Percentiles rank a stretch among this genome's conserved stretches.
These are phyloP conservation scores for Elsinoe fawcettii DNA, from an alignment of 2,329 filamentous ascomycete species.

Conservation along the genomic window DNA sequence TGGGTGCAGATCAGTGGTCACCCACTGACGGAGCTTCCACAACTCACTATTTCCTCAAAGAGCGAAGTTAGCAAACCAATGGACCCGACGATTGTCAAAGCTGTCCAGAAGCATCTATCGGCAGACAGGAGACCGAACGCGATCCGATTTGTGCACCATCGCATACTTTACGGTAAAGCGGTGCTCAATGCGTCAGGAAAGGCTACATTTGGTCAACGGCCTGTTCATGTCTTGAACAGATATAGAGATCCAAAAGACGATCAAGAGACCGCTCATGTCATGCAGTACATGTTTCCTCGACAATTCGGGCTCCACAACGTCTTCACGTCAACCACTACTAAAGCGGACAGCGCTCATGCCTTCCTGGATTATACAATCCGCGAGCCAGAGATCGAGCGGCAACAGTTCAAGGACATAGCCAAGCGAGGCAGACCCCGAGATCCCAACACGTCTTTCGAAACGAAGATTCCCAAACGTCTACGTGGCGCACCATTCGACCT, in stretches of 20 bases:
- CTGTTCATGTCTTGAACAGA: slow-evolving; percentile 78
- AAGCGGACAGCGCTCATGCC: slow-evolving; percentile 58
- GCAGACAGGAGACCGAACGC: slow-evolving; percentile 38
- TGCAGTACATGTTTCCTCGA: slow-evolving; percentile 90
- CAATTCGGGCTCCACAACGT: slow-evolving; percentile 89
- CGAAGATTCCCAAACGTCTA: slow-evolving; percentile 55
- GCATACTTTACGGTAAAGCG: slow-evolving; percentile 78
- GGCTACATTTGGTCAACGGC: slow-evolving; percentile 66
- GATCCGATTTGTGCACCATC: slow-evolving; percentile 69
- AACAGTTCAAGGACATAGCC: slow-evolving; percentile 1
- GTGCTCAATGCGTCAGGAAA: slow-evolving; percentile 59
- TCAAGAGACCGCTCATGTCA: slow-evolving; percentile 57
- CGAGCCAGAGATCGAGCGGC: slow-evolving; percentile 64
- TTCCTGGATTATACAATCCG: slow-evolving; percentile 80
- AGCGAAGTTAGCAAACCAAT: too few species aligned
- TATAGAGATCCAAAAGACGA: slow-evolving; percentile 44
- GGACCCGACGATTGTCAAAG: background rate
- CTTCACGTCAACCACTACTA: slow-evolving; percentile 66
- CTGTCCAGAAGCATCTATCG: background rate
- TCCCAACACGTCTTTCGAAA: background rate
- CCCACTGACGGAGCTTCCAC: slow-evolving; percentile 43
- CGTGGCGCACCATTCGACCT: slow-evolving; percentile 55
- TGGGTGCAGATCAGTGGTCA: slow-evolving; percentile 73
- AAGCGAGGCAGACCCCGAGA: background rate
- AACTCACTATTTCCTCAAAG: slow-evolving; percentile 10